These are phyloP conservation scores for Prunus mongolica DNA, from an alignment of 306 rosid genomes.

Conservation along the genomic window DNA sequence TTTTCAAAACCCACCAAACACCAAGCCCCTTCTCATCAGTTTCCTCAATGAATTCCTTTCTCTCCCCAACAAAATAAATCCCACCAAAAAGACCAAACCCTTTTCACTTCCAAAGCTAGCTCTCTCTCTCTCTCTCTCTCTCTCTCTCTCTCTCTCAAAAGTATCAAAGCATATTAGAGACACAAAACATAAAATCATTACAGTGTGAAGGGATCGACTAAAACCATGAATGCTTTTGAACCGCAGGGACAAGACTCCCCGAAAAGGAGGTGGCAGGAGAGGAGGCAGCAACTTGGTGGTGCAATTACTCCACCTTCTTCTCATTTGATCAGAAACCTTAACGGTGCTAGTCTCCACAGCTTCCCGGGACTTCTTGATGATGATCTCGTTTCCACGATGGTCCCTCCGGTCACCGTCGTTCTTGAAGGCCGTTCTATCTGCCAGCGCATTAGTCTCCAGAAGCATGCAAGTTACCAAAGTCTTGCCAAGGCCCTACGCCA, in stretches of 20 bases:
- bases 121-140: too few species aligned
- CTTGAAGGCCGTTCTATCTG: constrained; percentile 88
- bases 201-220: too few species aligned
- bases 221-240: constrained; percentile 44
- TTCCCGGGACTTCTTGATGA: constrained; percentile 41
- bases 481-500: constrained; percentile 65
- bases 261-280: constrained; percentile 54
- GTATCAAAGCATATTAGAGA: too few species aligned
- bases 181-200: too few species aligned
- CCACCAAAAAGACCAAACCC: not conserved
- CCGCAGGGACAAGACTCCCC: constrained; percentile 52
- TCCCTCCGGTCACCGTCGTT: constrained; percentile 79
- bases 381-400: constrained; percentile 49
- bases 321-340: constrained; percentile 25
- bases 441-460: constrained; percentile 83
- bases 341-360: constrained; percentile 20
- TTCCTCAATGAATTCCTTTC: not conserved
- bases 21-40: constrained; percentile 12
- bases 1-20: constrained; percentile 1
- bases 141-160: too few species aligned
- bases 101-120: too few species aligned
- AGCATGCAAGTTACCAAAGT: constrained; percentile 70
- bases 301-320: constrained; percentile 22
- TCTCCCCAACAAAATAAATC: not conserved
- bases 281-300: constrained; percentile 20